Evolutionary conservation across 2,329 filamentous ascomycete species (phyloP).

Genomic region (Monilinia polystroma): DNA sequence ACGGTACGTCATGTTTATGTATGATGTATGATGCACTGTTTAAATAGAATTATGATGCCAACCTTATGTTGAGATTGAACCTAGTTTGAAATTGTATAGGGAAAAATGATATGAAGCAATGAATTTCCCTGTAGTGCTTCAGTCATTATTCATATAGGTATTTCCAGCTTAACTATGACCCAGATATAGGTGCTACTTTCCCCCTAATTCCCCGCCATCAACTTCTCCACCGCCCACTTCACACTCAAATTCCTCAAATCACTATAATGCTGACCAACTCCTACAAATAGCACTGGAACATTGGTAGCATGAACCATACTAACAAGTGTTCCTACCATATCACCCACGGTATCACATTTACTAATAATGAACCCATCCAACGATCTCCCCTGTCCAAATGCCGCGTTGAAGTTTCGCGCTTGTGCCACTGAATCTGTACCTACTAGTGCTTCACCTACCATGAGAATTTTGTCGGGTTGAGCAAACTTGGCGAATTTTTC

Average conservation of each 20-base stretch:
- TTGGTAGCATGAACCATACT: slow-evolving; percentile 97
- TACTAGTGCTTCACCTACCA: slow-evolving; percentile 89
- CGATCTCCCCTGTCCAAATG: slow-evolving; percentile 76
- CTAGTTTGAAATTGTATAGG: too few species aligned
- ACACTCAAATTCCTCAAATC: slow-evolving; percentile 69
- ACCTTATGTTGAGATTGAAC: too few species aligned
- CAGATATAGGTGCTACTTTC: not conserved
- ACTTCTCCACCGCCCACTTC: slow-evolving; percentile 66
- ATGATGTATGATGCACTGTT: too few species aligned
- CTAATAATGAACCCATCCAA: slow-evolving; percentile 98
- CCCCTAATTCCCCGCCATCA: slow-evolving; percentile 46
- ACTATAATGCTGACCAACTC: slow-evolving; percentile 68
- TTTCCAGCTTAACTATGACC: not conserved
- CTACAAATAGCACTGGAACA: slow-evolving; percentile 92
- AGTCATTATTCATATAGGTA: not conserved
- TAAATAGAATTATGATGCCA: too few species aligned
- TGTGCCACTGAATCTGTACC: slow-evolving; percentile 95
- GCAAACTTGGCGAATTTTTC: slow-evolving; percentile 98
- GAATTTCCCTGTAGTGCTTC: too few species aligned
- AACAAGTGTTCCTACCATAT: slow-evolving; percentile 85
- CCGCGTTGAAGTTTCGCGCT: slow-evolving; percentile 91
- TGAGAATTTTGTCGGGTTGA: slow-evolving; percentile 95
- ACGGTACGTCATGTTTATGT: too few species aligned
- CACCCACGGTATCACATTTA: slow-evolving; percentile 98
- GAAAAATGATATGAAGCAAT: too few species aligned